A percentile compares a stretch with the other conserved stretches of the same genome.
Conservation (phyloP, 352 stramenopile species). For the Phytophthora agathidicida region DNA sequence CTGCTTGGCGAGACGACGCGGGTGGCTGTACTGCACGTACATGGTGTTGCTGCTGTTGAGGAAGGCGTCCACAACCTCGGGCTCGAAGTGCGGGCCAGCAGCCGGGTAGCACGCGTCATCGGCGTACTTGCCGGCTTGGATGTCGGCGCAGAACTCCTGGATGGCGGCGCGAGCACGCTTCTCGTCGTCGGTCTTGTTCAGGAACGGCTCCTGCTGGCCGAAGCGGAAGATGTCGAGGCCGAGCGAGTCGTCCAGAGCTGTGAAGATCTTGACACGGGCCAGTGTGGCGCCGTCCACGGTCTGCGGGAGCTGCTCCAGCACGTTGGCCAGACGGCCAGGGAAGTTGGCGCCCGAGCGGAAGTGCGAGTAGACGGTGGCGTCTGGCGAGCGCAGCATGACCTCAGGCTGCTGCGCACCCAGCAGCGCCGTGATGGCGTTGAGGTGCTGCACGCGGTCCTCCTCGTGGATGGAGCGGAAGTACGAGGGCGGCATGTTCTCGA, state of each 20-base stretch:
- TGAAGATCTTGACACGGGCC: conserved; percentile 92
- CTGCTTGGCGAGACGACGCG: conserved; percentile 71
- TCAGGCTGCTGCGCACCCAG: conserved; percentile 79
- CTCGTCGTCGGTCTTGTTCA: conserved; percentile 60
- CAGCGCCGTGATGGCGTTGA: conserved; percentile 88
- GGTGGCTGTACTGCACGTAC: conserved; percentile 86
- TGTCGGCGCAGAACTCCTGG: conserved; percentile 70
- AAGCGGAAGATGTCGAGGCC: conserved; percentile 90
- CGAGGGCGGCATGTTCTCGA: conserved; percentile 89
- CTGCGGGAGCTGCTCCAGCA: conserved; percentile 73
- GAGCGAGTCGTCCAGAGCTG: conserved; percentile 82
- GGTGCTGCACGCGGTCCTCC: conserved; percentile 83
- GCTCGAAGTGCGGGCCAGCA: conserved; percentile 63
- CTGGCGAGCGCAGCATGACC: conserved; percentile 79
- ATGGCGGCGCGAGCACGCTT: conserved; percentile 59
- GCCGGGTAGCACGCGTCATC: conserved; percentile 57
- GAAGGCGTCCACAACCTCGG: conserved; percentile 67
- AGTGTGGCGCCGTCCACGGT: conserved; percentile 67
- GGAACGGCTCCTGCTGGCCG: conserved; percentile 76
- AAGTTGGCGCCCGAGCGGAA: conserved; percentile 84
- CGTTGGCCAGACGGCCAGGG: conserved; percentile 70
- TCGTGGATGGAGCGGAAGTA: conserved; percentile 90
- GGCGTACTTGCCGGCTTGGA: conserved; percentile 79
- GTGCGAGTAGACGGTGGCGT: conserved; percentile 83
- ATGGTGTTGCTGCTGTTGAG: conserved; percentile 78